Evolutionary conservation across 768 basidiomycete species (phyloP), one percentile per base, ranked within the genome.

Genomic region (Mycena metata): DNA sequence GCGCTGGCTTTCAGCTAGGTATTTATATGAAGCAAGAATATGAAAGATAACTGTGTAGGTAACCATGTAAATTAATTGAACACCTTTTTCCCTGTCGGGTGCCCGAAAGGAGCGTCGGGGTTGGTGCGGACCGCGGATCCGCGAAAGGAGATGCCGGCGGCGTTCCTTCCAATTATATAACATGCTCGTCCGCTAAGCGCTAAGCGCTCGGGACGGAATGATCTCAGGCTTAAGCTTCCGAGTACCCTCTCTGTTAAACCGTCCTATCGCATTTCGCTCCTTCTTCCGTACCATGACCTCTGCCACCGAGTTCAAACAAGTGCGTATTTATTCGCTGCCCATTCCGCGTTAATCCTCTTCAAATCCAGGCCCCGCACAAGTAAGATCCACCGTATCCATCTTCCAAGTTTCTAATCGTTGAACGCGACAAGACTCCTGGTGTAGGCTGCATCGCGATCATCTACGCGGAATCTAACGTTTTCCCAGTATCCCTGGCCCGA

Each of bases 1-100:
- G 90, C 90, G 26, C 77, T 94, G 64, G 92, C 92, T 0, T 93
- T 89, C 77, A 82, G 81, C 68, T 91, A 73, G 58, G 36, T 5
- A 84, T 16, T 16, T 13, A 2, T 41, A 6, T 13, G 70, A 36
- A 26, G 36, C 42, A 47, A 55, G 60, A 49, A 66, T 45, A 63
- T 69, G 51, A 60, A 64, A 2, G 41, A 51, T 68, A 52, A 47
- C 30, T 19, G 24, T 62, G 11, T 35, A 46, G 24, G 45, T n/a
- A 19, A 51, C 45, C 63, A 60, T 67, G 65, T 67, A 67, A 64
- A 64, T 45, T 61, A 60, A 62, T 66, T 30, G 54, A 47, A 60
- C 50, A n/a, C 45, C 15, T 55, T 36, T 36, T 45, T 26, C 50
- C 41, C 16, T 12, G 26, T 24, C 58, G 57, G 65, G 43, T 33